phyloP scores from a whole-genome alignment of 129 eudicot genomes.

The Gnaphalium uliginosum region DNA sequence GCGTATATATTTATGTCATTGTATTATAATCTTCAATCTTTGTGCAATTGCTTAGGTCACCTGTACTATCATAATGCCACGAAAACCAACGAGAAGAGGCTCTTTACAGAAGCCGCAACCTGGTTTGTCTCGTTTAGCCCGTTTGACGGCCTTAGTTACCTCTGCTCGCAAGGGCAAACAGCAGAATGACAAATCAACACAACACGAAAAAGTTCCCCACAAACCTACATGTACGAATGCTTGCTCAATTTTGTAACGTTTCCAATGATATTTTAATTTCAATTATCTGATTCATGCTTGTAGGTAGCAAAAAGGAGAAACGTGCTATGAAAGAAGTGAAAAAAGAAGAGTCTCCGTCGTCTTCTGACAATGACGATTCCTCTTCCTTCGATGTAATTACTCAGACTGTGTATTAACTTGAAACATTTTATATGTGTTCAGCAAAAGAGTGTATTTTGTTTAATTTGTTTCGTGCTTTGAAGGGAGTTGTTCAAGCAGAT shows the following conservation, averaged over 20 bases:
- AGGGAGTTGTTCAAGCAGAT: slow-evolving; percentile 95
- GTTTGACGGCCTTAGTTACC: slow-evolving; percentile 47
- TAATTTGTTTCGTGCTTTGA: slow-evolving; percentile 19
- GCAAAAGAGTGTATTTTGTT: background rate
- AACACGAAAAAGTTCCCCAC: slow-evolving; percentile 20
- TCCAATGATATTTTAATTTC: background rate
- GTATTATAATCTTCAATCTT: background rate
- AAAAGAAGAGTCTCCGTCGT: slow-evolving; percentile 23
- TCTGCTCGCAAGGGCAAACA: slow-evolving; percentile 40
- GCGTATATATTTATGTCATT: background rate
- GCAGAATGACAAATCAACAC: slow-evolving; percentile 8
- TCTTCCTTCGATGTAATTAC: slow-evolving; percentile 45
- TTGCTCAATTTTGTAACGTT: background rate
- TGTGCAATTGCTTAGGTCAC: slow-evolving; percentile 6
- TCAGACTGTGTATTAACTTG: background rate
- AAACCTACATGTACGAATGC: slow-evolving; percentile 39
- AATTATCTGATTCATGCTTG: slow-evolving; percentile 1
- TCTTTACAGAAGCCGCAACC: slow-evolving; percentile 40
- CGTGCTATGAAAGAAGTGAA: slow-evolving; percentile 20
- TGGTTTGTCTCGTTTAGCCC: slow-evolving; percentile 63
- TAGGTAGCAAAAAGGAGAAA: slow-evolving; percentile 38
- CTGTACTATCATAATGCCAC: slow-evolving; percentile 46
- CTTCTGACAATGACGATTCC: slow-evolving; percentile 44
- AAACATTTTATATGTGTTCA: background rate
- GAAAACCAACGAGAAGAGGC: slow-evolving; percentile 51